Evolutionary conservation across 2,329 filamentous ascomycete species (phyloP), one percentile per base, ranked within the genome.

Genomic region (Ophiostoma fasciatum): DNA sequence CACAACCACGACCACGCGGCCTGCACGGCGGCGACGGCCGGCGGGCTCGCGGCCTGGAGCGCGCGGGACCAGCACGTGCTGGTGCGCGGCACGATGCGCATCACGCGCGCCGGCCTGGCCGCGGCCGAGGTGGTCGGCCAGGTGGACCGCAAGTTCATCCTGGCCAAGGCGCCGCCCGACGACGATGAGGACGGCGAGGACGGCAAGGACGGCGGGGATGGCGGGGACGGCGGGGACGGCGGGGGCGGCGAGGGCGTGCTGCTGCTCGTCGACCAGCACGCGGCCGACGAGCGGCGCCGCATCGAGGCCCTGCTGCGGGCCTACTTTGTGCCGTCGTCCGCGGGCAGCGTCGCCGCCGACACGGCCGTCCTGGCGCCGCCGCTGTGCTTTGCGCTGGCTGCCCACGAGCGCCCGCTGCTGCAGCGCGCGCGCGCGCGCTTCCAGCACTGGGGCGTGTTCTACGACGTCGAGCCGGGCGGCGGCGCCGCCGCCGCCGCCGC

Each of bases 181-280:
- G 4, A 22, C 7, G 37, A 41, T 13, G 15, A 11, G n/a, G n/a
- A n/a, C n/a, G n/a, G n/a, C n/a, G n/a, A n/a, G n/a, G n/a, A n/a
- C n/a, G n/a, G n/a, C n/a, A n/a, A n/a, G n/a, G n/a, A n/a, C n/a
- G n/a, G n/a, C n/a, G n/a, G n/a, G n/a, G n/a, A n/a, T n/a, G n/a
- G n/a, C n/a, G n/a, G n/a, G n/a, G n/a, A n/a, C n/a, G n/a, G n/a
- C n/a, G n/a, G n/a, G n/a, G n/a, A n/a, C n/a, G n/a, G n/a, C n/a
- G n/a, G n/a, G n/a, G n/a, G n/a, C n/a, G n/a, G n/a, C n/a, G 30
- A 30, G 19, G 43, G 51, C 3, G 46, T 74, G 2, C 59, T 96
- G 5, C 66, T 93, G 1, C 62, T 94, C 27, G 67, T 94, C 6
- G 90, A 98, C 49, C 90, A 98, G 50, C 90, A 98, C 51, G 90